Conservation (phyloP, 352 stramenopile genomes). For the Phytophthora sp. region DNA sequence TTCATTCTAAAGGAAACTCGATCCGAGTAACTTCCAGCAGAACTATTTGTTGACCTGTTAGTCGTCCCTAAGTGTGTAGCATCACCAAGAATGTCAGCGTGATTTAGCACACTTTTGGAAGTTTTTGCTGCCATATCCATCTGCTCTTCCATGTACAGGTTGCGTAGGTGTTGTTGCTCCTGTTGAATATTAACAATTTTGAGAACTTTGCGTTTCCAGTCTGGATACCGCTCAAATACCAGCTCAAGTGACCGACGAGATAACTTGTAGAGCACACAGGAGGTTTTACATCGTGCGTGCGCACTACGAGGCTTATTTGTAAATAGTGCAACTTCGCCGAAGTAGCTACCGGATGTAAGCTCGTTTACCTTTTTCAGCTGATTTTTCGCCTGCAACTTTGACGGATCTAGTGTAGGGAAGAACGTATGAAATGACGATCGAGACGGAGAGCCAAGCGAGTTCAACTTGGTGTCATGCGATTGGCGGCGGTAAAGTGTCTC, state of each 20-base stretch:
- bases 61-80: background rate
- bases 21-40: background rate
- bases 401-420: constrained; percentile 24
- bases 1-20: background rate
- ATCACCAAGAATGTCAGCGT: constrained; percentile 15
- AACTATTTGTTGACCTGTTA: background rate
- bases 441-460: constrained; percentile 9
- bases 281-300: constrained; percentile 52
- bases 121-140: constrained; percentile 37
- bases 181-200: constrained; percentile 62
- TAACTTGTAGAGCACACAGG: constrained; percentile 62
- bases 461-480: constrained; percentile 35
- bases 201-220: constrained; percentile 68
- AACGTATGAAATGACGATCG: constrained; percentile 25
- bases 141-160: constrained; percentile 69
- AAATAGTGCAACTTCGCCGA: constrained; percentile 65
- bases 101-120: constrained; percentile 18
- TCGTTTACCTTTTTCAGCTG: constrained; percentile 67
- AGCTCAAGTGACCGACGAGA: constrained; percentile 55
- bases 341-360: constrained; percentile 55
- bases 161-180: constrained; percentile 55
- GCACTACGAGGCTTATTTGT: constrained; percentile 53
- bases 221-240: constrained; percentile 67
- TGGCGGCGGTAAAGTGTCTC: constrained; percentile 34
- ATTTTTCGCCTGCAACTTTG: constrained; percentile 28